These are phyloP conservation scores for Arthrobotrys conoides DNA, from an alignment of 2,329 filamentous ascomycete species.

Conservation along the genomic window DNA sequence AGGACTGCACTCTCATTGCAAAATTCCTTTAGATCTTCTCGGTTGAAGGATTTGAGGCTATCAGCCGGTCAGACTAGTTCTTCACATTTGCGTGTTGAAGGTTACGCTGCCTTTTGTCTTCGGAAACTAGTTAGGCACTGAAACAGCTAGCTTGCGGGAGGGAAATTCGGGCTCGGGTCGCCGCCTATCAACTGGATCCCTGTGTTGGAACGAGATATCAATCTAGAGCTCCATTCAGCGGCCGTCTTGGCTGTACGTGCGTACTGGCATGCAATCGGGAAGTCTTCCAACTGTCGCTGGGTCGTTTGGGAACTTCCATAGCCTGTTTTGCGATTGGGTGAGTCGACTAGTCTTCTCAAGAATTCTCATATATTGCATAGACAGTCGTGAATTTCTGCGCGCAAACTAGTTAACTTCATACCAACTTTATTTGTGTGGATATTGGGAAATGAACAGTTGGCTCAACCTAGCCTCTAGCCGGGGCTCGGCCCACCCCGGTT, in stretches of 20 bases:
- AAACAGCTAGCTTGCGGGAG: slow-evolving; percentile 53
- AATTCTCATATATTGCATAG: not conserved
- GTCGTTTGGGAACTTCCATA: not conserved
- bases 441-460: slow-evolving; percentile 18
- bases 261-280: slow-evolving; percentile 13
- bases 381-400: not conserved
- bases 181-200: slow-evolving; percentile 43
- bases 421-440: not conserved
- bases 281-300: slow-evolving; percentile 6
- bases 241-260: slow-evolving; percentile 38
- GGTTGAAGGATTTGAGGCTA: not conserved
- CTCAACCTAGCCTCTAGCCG: not conserved
- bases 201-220: slow-evolving; percentile 33
- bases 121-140: slow-evolving; percentile 33
- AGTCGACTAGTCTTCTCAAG: no score
- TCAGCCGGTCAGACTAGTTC: not conserved
- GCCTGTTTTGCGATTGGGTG: not conserved
- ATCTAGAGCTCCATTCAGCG: slow-evolving; percentile 15
- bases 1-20: not conserved
- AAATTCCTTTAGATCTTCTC: not conserved
- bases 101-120: not conserved
- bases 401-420: slow-evolving; percentile 8
- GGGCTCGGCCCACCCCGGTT: slow-evolving; percentile 19
- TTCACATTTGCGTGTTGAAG: not conserved
- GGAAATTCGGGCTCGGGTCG: slow-evolving; percentile 50